Percentiles rank a stretch among this genome's conserved stretches.
Conservation (phyloP, 768 basidiomycete species). For the Lactarius sp. region DNA sequence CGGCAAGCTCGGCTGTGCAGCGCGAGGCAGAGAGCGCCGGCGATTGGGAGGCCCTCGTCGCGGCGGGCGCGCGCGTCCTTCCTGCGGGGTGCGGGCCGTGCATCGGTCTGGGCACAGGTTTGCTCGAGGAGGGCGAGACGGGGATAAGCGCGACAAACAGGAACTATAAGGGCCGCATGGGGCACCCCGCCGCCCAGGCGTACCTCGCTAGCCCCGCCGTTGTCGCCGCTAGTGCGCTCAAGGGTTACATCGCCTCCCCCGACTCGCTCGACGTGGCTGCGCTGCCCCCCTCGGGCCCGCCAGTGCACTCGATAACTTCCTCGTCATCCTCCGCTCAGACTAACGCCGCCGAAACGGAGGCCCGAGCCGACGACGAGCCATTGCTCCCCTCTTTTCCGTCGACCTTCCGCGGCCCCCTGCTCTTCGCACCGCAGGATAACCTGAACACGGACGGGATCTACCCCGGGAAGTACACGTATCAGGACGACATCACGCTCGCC, state of each 20-base stretch:
- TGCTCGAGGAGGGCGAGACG: conserved; percentile 90
- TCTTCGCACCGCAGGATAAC: conserved; percentile 96
- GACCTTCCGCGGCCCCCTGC: conserved; percentile 74
- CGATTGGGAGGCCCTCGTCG: conserved; percentile 81
- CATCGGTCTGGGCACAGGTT: conserved; percentile 90
- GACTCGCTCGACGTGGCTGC: conserved; percentile 51
- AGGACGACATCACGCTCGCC: conserved; percentile 95
- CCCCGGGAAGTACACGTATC: conserved; percentile 98
- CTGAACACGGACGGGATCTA: conserved; percentile 98
- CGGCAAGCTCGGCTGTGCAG: conserved; percentile 90
- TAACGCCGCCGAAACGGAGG: conserved; percentile 30
- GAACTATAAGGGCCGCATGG: conserved; percentile 99
- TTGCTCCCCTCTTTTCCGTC: conserved; percentile 80
- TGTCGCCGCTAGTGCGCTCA: conserved; percentile 92
- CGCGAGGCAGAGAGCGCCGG: conserved; percentile 80
- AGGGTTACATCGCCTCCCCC: conserved; percentile 87
- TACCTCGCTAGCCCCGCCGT: conserved; percentile 97
- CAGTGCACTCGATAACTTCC: conserved; percentile 51
- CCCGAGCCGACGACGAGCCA: conserved; percentile 44
- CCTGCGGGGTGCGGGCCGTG: conserved; percentile 98
- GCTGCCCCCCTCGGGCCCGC: conserved; percentile 49
- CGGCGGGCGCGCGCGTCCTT: conserved; percentile 87
- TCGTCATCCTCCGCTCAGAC: conserved; percentile 26
- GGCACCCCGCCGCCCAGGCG: conserved; percentile 88
- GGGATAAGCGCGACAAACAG: conserved; percentile 98